These are phyloP conservation scores for Carallia brachiata DNA, from an alignment of 345 rosid genomes.

Conservation along the genomic window DNA sequence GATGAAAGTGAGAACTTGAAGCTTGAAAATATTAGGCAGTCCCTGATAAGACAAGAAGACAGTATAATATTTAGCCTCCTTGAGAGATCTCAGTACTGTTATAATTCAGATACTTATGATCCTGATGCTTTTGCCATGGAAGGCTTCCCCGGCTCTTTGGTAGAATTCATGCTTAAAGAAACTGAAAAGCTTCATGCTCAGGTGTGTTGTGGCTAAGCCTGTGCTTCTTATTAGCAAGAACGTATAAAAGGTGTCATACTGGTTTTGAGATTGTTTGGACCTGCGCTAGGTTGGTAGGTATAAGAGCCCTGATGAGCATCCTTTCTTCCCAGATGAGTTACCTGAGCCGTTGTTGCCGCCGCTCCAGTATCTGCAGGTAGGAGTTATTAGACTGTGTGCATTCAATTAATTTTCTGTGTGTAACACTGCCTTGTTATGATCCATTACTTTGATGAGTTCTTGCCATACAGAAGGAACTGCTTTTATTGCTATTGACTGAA, in stretches of 20 bases:
- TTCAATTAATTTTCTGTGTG: not conserved
- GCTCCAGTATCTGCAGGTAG: slow-evolving; percentile 69
- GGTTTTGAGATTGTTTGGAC: slow-evolving; percentile 7
- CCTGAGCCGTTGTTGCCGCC: slow-evolving; percentile 81
- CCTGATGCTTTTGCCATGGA: slow-evolving; percentile 70
- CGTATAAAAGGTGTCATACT: not conserved
- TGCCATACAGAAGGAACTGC: not conserved
- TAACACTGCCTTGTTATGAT: not conserved
- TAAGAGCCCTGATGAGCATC: slow-evolving; percentile 89
- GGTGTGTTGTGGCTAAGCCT: slow-evolving; percentile 35
- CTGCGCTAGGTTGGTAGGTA: slow-evolving; percentile 69
- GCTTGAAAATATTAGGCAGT: slow-evolving; percentile 65
- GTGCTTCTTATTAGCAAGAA: not conserved
- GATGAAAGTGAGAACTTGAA: slow-evolving; percentile 79
- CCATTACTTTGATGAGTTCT: not conserved
- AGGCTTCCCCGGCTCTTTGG: slow-evolving; percentile 78
- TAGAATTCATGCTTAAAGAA: slow-evolving; percentile 76
- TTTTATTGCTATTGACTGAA: not conserved
- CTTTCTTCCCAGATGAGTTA: slow-evolving; percentile 70
- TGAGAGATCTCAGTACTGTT: slow-evolving; percentile 83
- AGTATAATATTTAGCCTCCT: slow-evolving; percentile 78
- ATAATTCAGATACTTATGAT: slow-evolving; percentile 82
- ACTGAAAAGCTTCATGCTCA: slow-evolving; percentile 83
- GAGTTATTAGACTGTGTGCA: not conserved
- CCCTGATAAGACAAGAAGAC: slow-evolving; percentile 87